Evolutionary conservation across 139 green algal species (phyloP), one percentile per base, ranked within the genome.

Genomic region (Astrephomene gubernaculifera): DNA sequence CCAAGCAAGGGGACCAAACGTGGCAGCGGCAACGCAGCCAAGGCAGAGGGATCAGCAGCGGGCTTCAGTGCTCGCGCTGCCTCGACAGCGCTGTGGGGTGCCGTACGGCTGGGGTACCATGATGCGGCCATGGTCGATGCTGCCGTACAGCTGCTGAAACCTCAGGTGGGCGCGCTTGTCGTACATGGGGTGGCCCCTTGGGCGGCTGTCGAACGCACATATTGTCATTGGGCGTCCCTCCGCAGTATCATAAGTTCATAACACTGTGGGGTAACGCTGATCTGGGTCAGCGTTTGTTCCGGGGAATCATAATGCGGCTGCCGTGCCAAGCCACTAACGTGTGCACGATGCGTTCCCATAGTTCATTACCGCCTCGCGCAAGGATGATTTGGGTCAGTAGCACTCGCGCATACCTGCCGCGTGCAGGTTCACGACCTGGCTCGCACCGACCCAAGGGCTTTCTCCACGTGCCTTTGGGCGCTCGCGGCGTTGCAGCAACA

Each of bases 381-480:
- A n/a, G n/a, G n/a, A n/a, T n/a, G n/a, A n/a, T n/a, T n/a, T n/a
- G n/a, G n/a, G n/a, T n/a, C n/a, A n/a, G n/a, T 57, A 57, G 49
- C 17, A 17, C 49, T 57, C 49, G 14, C 49, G 49, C 49, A 17
- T 17, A 57, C 49, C 49, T 57, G 14, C 49, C 49, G 14, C 49
- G 12, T 17, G 14, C 49, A 57, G 49, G 49, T 57, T 17, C 49
- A 12, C 49, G 14, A 57, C 49, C 49, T 12, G 17, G 49, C 49
- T 57, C 49, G 41, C 76, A 36, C 41, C 61, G 76, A 83, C 39
- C 43, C 76, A 2, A 60, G 76, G 9, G 60, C 76, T 19, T 22
- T 73, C 6, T n/a, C 76, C 60, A 73, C 76, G n/a, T 72, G 38
- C 76, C 19, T 83, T 17, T 83, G 76, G 76, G 76, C 76, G 2